Base-by-base conservation (phyloP, 805 yeast genomes). In the Candida awuae region DNA sequence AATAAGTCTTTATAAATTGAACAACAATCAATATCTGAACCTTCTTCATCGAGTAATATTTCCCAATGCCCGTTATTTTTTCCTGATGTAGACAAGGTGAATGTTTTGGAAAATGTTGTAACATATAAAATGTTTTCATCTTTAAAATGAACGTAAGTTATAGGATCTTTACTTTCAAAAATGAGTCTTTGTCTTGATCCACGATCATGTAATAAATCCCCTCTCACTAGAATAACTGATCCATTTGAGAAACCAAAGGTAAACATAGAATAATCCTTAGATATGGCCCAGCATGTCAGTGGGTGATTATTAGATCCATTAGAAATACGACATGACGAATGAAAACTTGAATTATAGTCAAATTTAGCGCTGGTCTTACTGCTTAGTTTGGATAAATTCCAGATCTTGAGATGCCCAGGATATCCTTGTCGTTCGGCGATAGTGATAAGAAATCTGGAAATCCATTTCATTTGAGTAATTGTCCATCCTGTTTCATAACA, bases 241-340 rank as follows among this genome's bases (percentile, higher is more conserved):
- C 98, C 98, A 56, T 87, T 81, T 12, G 88, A 80, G 50, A 77
- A 84, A 0, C 95, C 95, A 33, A 84, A 62, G 0, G 83, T 88
- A 6, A 82, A 56, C 25, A 84, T 73, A 3, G 84, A 69, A 44
- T 80, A 71, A 43, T 73, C 77, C 1, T 58, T 48, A 13, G 77
- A 70, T 35, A 70, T 61, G 13, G 71, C 67, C 44, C 83, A 71
- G 23, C 84, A 70, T 4, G 92, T 77, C 43, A 87, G 64, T 0
- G 97, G 97, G 48, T 68, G 84, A 2, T 85, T 73, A 55, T 88
- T 86, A 32, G 72, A 70, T 3, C 86, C 92, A 52, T 84, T 84
- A 37, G 71, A 68, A 18, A 87, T 71, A 41, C 65, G 65, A 3
- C 81, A 81, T 32, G 69, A 66, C 0, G 94, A 67, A 47, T 75